Percentiles rank a stretch among this genome's conserved stretches.
Evolutionary conservation across 371 early-diverging fungal genomes (phyloP).

Genomic region (Homolaphlyctis polyrhiza): DNA sequence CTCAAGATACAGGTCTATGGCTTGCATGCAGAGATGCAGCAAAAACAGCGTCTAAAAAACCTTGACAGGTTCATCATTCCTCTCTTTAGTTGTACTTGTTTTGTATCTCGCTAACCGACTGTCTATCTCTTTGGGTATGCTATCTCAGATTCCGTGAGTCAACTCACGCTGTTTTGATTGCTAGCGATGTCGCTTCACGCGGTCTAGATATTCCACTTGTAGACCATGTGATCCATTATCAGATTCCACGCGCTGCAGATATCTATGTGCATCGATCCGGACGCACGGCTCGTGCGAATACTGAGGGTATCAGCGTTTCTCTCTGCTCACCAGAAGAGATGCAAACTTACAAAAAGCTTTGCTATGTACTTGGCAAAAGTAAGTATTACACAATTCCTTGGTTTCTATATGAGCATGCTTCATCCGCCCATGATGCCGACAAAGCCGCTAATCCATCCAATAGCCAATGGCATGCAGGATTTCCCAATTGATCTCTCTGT

Average conservation of each 20-base stretch:
- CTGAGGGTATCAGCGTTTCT: conserved; percentile 77
- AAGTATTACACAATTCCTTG: conserved; percentile 2
- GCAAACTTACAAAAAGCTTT: conserved; percentile 70
- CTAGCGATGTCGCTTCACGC: conserved; percentile 84
- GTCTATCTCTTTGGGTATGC: neutral
- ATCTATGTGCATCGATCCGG: conserved; percentile 87
- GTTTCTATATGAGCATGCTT: neutral
- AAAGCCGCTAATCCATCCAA: neutral
- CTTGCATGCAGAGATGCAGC: conserved; percentile 93
- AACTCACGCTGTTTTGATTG: conserved; percentile 49
- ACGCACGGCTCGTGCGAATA: conserved; percentile 72
- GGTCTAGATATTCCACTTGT: conserved; percentile 97
- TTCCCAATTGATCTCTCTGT: conserved; percentile 66
- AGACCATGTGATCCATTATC: conserved; percentile 95
- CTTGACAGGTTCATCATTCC: conserved; percentile 72
- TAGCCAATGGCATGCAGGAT: conserved; percentile 52
- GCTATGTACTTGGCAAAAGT: conserved; percentile 65
- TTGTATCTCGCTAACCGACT: neutral
- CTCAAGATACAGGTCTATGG: conserved; percentile 64
- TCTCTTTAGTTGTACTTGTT: too few species aligned
- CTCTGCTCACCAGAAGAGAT: conserved; percentile 82
- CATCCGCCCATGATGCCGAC: too few species aligned
- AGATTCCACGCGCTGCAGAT: conserved; percentile 88
- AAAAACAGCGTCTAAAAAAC: conserved; percentile 87
- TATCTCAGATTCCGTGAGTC: conserved; percentile 19